These are phyloP conservation scores for Suillus plorans DNA, from an alignment of 768 basidiomycete genomes.

Conservation along the genomic window DNA sequence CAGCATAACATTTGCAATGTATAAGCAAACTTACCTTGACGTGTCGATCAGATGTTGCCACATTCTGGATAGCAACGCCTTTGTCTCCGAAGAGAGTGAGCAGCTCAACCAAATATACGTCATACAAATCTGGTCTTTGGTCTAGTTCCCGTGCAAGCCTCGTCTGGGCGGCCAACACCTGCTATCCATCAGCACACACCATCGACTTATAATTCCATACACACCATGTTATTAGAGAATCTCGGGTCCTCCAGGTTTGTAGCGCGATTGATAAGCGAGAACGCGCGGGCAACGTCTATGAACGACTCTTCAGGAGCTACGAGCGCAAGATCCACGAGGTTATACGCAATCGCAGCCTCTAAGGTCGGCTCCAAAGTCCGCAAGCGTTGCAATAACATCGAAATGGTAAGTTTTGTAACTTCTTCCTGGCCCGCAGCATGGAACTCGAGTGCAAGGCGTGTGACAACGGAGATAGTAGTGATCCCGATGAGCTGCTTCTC, in stretches of 20 bases:
- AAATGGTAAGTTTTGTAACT: conserved; percentile 85
- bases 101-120: conserved; percentile 80
- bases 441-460: conserved; percentile 85
- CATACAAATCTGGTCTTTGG: conserved; percentile 74
- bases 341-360: conserved; percentile 89
- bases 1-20: not conserved
- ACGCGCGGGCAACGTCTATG: conserved; percentile 78
- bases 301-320: conserved; percentile 76
- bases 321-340: conserved; percentile 86
- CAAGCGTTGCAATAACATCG: conserved; percentile 88
- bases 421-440: conserved; percentile 58
- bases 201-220: not conserved
- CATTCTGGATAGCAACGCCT: conserved; percentile 85
- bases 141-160: conserved; percentile 79
- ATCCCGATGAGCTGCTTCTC: conserved; percentile 83
- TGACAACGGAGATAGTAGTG: conserved; percentile 89
- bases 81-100: conserved; percentile 87
- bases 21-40: conserved; percentile 51
- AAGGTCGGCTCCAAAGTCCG: conserved; percentile 83
- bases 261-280: conserved; percentile 81
- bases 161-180: conserved; percentile 91
- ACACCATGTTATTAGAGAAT: conserved; percentile 87
- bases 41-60: conserved; percentile 63
- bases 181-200: not conserved
- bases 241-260: conserved; percentile 88